Conservation (phyloP, 768 basidiomycete species). For the Hortiboletus campestris region DNA sequence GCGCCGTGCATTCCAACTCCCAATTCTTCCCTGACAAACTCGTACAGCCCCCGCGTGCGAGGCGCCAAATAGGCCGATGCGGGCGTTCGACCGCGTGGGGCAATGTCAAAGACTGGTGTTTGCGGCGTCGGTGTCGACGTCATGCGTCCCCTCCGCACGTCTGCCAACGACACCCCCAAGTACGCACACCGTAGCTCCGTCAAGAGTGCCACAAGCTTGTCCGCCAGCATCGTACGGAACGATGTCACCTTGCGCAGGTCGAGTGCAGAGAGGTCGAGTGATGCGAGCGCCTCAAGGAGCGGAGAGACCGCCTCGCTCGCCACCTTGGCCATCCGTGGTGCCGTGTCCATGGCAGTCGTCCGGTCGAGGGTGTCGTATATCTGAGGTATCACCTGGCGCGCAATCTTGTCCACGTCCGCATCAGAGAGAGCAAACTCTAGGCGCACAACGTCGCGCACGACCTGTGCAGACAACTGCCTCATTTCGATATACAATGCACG, state of each 20-base stretch:
- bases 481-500: conserved; percentile 74
- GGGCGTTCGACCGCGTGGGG: conserved; percentile 57
- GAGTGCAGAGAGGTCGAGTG: conserved; percentile 9
- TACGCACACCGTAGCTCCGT: conserved; percentile 32
- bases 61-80: conserved; percentile 57
- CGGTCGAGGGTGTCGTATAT: conserved; percentile 57
- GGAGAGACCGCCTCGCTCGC: conserved; percentile 59
- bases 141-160: conserved; percentile 14
- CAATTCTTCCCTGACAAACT: conserved; percentile 67
- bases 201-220: conserved; percentile 16
- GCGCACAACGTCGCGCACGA: conserved; percentile 20
- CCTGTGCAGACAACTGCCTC: conserved; percentile 28
- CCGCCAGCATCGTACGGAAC: conserved; percentile 22
- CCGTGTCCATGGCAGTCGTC: conserved; percentile 71
- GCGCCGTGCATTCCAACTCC: conserved; percentile 81
- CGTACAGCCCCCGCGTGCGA: conserved; percentile 65
- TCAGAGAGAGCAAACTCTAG: conserved; percentile 12
- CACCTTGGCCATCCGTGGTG: conserved; percentile 66
- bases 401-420: conserved; percentile 14
- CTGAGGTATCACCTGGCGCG: conserved; percentile 33
- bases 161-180: conserved; percentile 23
- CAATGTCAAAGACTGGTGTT: conserved; percentile 40
- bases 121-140: conserved; percentile 8
- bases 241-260: conserved; percentile 23
- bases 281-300: conserved; percentile 50